A percentile compares a stretch with the other conserved stretches of the same genome.
Conservation (phyloP, 176 grass and related monocot species). For the Tillandsia fasciculata region DNA sequence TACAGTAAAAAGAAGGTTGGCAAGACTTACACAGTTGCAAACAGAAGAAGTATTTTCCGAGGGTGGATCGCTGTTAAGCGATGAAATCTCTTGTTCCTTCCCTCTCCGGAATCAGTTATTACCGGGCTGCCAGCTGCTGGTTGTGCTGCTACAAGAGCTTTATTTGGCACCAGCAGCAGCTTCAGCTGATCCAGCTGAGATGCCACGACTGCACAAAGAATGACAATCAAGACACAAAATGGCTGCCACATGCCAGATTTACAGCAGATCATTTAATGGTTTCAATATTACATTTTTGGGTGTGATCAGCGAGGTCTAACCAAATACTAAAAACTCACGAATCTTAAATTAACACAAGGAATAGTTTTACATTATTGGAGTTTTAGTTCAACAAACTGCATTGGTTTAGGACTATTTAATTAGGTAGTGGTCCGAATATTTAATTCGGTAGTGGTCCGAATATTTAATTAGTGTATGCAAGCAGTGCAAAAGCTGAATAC, state of each 20-base stretch:
- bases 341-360: no score
- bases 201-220: slow-evolving; percentile 41
- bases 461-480: no score
- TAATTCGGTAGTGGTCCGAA: no score
- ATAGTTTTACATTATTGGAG: no score
- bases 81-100: slow-evolving; percentile 58
- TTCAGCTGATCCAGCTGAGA: slow-evolving; percentile 76
- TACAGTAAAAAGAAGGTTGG: not conserved
- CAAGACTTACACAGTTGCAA: slow-evolving; percentile 73
- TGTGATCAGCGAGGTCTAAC: no score
- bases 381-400: no score
- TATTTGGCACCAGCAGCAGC: slow-evolving; percentile 41
- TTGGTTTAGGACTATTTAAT: no score
- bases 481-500: no score
- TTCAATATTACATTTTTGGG: not conserved
- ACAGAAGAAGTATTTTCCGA: slow-evolving; percentile 73
- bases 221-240: not conserved
- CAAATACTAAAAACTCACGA: no score
- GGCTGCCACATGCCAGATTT: not conserved
- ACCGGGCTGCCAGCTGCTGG: slow-evolving; percentile 32
- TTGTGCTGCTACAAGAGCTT: slow-evolving; percentile 28
- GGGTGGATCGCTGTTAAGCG: slow-evolving; percentile 47
- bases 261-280: not conserved
- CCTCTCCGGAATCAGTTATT: slow-evolving; percentile 49
- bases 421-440: no score